phyloP scores from a whole-genome alignment of 2,329 filamentous ascomycete genomes.

The Rosellinia necatrix region DNA sequence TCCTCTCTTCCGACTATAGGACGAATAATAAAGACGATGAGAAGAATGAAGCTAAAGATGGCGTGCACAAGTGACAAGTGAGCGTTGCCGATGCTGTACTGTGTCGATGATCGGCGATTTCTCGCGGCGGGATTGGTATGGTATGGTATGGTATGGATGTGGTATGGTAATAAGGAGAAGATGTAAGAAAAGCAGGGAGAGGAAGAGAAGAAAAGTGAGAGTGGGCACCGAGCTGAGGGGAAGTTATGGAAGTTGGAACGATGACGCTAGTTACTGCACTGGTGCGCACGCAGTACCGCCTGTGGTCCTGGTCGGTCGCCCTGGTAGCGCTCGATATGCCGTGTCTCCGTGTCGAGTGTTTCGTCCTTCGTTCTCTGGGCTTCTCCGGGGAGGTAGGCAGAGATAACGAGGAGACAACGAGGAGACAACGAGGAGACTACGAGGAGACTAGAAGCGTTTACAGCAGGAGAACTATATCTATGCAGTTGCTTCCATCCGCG shows the following conservation, averaged over 20 bases:
- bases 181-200: background rate
- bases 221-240: conserved; percentile 21
- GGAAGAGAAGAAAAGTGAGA: background rate
- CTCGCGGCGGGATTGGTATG: conserved; percentile 16
- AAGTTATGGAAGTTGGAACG: conserved; percentile 17
- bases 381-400: too few species aligned
- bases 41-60: background rate
- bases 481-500: too few species aligned
- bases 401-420: too few species aligned
- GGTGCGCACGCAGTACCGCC: conserved; percentile 11
- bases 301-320: conserved; percentile 9
- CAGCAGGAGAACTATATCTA: background rate
- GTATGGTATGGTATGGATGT: too few species aligned
- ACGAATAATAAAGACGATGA: background rate
- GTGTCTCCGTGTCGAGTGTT: too few species aligned
- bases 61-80: background rate
- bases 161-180: too few species aligned
- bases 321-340: background rate
- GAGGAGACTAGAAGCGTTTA: too few species aligned
- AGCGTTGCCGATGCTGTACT: conserved; percentile 9
- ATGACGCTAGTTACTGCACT: conserved; percentile 24
- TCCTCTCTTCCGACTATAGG: background rate
- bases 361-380: too few species aligned
- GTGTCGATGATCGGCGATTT: conserved; percentile 2
- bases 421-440: too few species aligned